A percentile compares a stretch with the other conserved stretches of the same genome.
phyloP scores from a whole-genome alignment of 1,284 basidiomycete genomes.

The Ceratobasidium papillatum region DNA sequence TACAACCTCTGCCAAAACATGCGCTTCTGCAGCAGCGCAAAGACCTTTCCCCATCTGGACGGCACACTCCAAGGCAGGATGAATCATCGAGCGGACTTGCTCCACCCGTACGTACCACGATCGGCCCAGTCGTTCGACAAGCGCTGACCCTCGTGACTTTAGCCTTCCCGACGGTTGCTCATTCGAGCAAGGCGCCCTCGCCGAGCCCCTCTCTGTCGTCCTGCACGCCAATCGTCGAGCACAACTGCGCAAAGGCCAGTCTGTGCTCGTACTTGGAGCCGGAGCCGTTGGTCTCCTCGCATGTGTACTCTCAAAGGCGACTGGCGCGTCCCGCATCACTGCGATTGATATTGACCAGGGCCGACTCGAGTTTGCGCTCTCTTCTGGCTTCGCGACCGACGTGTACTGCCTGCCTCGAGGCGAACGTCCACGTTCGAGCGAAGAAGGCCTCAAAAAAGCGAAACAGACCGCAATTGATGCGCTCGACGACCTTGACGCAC shows the following conservation, averaged over 20 bases:
- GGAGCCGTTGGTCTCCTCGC: constrained; percentile 93
- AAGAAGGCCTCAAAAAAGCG: constrained; percentile 72
- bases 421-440: constrained; percentile 55
- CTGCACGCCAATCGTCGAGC: constrained; percentile 83
- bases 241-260: constrained; percentile 54
- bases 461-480: constrained; percentile 66
- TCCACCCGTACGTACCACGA: constrained; percentile 75
- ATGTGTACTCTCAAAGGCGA: constrained; percentile 78
- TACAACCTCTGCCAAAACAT: constrained; percentile 94
- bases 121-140: neutral
- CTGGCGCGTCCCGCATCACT: constrained; percentile 74
- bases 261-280: constrained; percentile 87
- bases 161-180: constrained; percentile 81
- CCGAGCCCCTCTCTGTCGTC: constrained; percentile 91
- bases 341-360: constrained; percentile 86
- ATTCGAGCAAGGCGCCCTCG: constrained; percentile 83
- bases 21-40: constrained; percentile 89
- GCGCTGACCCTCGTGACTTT: neutral
- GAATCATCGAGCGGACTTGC: constrained; percentile 85
- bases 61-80: constrained; percentile 89
- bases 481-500: constrained; percentile 61
- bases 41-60: constrained; percentile 92
- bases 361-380: constrained; percentile 78
- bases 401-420: constrained; percentile 70
- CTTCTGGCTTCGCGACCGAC: constrained; percentile 78